Conservation (phyloP, 257 asterid genomes). For the Orobanche coerulescens region DNA sequence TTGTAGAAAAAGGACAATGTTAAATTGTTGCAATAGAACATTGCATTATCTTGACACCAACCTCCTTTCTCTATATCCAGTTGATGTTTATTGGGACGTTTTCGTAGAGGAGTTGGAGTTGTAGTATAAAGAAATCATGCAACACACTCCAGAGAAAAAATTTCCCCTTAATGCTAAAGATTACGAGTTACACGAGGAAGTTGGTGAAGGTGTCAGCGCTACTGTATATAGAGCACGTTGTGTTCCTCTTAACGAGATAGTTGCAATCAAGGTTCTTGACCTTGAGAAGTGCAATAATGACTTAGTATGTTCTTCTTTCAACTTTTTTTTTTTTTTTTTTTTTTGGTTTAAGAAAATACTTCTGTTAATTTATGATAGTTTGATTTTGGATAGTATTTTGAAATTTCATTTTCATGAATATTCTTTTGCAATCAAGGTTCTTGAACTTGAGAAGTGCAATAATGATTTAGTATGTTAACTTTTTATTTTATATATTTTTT, state of each 20-base stretch:
- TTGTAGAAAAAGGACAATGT: slow-evolving; percentile 28
- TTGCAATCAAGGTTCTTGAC: slow-evolving; percentile 95
- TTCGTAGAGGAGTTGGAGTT: slow-evolving; percentile 23
- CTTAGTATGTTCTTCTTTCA: slow-evolving; percentile 50
- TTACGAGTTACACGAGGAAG: slow-evolving; percentile 67
- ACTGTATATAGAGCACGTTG: slow-evolving; percentile 83
- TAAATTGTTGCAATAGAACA: slow-evolving; percentile 29
- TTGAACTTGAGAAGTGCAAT: slow-evolving; percentile 84
- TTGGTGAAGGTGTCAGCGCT: slow-evolving; percentile 97
- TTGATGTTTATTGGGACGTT: slow-evolving; percentile 25
- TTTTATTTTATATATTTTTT: slow-evolving; percentile 19
- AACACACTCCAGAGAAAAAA: slow-evolving; percentile 37
- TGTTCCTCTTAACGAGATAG: slow-evolving; percentile 60
- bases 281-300: slow-evolving; percentile 88
- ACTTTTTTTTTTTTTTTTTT: neutral
- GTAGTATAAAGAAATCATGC: slow-evolving; percentile 45
- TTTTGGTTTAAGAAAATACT: neutral
- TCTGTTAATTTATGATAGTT: slow-evolving; percentile 6
- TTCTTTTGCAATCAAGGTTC: slow-evolving; percentile 74
- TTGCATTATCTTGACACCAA: slow-evolving; percentile 23
- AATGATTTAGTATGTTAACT: slow-evolving; percentile 64
- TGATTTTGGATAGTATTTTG: neutral
- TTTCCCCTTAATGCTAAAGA: slow-evolving; percentile 66
- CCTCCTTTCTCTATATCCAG: slow-evolving; percentile 24
- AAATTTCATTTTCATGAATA: neutral